Conservation (phyloP, 1,139 yeast genomes). For the Nakaseomyces nivariensis region DNA sequence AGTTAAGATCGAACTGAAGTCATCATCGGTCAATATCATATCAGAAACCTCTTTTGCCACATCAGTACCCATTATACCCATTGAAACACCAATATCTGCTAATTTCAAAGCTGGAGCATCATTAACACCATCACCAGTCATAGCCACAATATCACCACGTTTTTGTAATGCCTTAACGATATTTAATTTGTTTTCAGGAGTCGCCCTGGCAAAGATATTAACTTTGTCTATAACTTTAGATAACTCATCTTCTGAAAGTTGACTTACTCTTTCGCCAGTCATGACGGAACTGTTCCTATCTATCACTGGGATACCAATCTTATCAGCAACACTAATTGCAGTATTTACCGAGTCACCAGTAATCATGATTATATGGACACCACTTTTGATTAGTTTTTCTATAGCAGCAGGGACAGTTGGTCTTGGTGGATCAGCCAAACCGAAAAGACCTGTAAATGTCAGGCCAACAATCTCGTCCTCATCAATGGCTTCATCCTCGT, state of each 20-base stretch:
- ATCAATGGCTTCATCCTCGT: slow-evolving; percentile 22
- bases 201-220: slow-evolving; percentile 86
- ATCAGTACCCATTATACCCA: slow-evolving; percentile 94
- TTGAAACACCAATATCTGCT: slow-evolving; percentile 92
- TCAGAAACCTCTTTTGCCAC: slow-evolving; percentile 98
- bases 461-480: slow-evolving; percentile 44
- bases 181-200: slow-evolving; percentile 87
- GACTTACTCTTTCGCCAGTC: slow-evolving; percentile 73
- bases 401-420: slow-evolving; percentile 67
- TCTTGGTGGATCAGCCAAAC: slow-evolving; percentile 95
- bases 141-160: slow-evolving; percentile 91
- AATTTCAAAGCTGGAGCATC: slow-evolving; percentile 94
- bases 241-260: slow-evolving; percentile 55
- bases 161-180: slow-evolving; percentile 84
- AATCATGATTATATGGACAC: slow-evolving; percentile 91
- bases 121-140: slow-evolving; percentile 98
- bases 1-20: slow-evolving; percentile 77
- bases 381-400: slow-evolving; percentile 67
- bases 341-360: slow-evolving; percentile 92
- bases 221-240: slow-evolving; percentile 67
- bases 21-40: slow-evolving; percentile 92
- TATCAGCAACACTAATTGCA: slow-evolving; percentile 76
- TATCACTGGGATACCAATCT: slow-evolving; percentile 78
- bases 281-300: slow-evolving; percentile 53
- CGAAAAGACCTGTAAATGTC: slow-evolving; percentile 71